phyloP scores from a whole-genome alignment of 768 basidiomycete genomes.

The Mycena filopes region DNA sequence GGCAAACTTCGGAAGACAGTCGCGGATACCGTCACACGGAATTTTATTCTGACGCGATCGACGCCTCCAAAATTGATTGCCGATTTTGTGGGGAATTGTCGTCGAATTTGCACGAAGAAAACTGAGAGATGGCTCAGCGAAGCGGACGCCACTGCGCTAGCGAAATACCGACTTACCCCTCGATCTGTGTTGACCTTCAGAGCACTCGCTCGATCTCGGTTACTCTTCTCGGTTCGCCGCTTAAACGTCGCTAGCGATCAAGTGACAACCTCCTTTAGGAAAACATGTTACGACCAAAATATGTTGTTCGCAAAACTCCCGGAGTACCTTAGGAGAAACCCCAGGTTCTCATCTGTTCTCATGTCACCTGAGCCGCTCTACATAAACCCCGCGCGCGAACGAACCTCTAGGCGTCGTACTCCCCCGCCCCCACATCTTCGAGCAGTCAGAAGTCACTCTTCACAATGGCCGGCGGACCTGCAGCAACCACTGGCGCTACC shows the following conservation, averaged over 20 bases:
- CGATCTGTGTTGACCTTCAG: too few relatives aligned
- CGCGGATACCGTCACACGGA: neutral
- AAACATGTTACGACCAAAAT: neutral
- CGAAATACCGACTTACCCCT: too few relatives aligned
- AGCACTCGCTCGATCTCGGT: neutral
- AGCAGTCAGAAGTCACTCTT: constrained; percentile 35
- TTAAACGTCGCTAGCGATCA: neutral
- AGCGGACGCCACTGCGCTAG: too few relatives aligned
- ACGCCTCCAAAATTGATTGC: constrained; percentile 15
- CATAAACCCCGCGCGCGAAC: constrained; percentile 41
- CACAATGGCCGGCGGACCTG: constrained; percentile 68
- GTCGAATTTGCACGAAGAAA: constrained; percentile 9
- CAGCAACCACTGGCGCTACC: constrained; percentile 44
- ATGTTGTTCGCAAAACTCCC: neutral
- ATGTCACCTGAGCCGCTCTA: constrained; percentile 35
- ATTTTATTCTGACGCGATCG: neutral
- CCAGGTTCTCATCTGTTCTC: too few relatives aligned
- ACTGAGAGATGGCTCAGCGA: neutral
- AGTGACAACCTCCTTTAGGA: constrained; percentile 13
- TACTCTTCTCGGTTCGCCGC: neutral
- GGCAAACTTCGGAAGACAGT: constrained; percentile 24
- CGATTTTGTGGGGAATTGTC: constrained; percentile 20
- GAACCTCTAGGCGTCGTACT: constrained; percentile 37
- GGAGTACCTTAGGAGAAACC: constrained; percentile 40
- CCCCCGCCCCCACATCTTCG: constrained; percentile 41